Evolutionary conservation across 345 rosid species (phyloP).

Genomic region (Hibiscus tridactylites): DNA sequence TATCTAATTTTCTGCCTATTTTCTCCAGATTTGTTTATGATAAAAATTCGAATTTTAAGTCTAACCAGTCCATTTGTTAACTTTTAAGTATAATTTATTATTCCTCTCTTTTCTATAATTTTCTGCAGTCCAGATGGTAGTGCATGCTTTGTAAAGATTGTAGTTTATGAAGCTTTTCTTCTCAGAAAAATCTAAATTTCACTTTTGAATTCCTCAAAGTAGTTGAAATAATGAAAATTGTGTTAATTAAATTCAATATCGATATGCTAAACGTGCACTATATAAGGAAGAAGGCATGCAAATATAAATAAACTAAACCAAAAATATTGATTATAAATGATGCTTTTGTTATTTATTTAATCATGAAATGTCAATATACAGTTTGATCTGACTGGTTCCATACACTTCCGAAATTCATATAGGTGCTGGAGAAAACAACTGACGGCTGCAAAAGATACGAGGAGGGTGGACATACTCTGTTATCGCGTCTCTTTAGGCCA

Average conservation of each 20-base stretch:
- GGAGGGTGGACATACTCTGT: slow-evolving; percentile 81
- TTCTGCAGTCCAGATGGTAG: background rate
- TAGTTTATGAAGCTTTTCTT: background rate
- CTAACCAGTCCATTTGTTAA: background rate
- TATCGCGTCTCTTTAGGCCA: slow-evolving; percentile 81
- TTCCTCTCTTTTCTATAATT: background rate
- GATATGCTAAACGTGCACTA: background rate
- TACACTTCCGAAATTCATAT: slow-evolving; percentile 4
- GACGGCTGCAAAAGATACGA: slow-evolving; percentile 58
- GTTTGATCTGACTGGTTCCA: background rate
- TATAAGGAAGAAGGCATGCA: background rate
- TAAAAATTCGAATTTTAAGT: too few relatives aligned
- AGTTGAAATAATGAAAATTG: background rate
- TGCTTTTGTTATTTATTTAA: background rate
- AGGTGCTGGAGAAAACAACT: slow-evolving; percentile 92
- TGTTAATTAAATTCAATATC: background rate
- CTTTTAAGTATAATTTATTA: background rate
- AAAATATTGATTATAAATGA: background rate
- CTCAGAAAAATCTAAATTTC: background rate
- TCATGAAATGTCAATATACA: background rate
- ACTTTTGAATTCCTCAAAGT: background rate
- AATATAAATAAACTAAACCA: background rate
- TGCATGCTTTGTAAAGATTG: too few relatives aligned
- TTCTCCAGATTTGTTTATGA: too few relatives aligned
- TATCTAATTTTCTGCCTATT: background rate